Conservation (phyloP, 805 yeast genomes). For the Maudiozyma saulgeensis region DNA sequence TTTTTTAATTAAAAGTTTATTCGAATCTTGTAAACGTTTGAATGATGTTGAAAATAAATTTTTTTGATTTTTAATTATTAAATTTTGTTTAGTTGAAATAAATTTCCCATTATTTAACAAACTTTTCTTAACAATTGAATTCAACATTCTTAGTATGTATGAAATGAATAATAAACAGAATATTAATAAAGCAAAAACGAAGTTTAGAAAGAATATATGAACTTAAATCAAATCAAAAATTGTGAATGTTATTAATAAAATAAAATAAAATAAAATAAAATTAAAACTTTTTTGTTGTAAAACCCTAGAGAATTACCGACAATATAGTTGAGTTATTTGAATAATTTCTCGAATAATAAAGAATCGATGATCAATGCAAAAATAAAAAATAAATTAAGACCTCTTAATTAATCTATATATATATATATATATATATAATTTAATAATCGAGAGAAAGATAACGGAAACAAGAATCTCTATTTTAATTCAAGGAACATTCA, state of each 20-base stretch:
- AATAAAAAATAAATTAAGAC: no score
- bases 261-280: no score
- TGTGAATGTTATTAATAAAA: neutral
- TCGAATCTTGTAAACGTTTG: neutral
- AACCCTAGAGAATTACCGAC: neutral
- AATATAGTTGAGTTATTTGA: neutral
- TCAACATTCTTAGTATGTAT: neutral
- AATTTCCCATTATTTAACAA: neutral
- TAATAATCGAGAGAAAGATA: neutral
- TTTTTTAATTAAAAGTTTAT: neutral
- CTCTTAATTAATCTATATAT: no score
- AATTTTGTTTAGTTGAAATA: neutral
- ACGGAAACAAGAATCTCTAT: neutral
- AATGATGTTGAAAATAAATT: conserved; percentile 1
- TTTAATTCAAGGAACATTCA: neutral
- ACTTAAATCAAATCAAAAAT: neutral
- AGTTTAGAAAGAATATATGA: neutral
- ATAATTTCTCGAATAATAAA: no score
- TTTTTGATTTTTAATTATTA: neutral
- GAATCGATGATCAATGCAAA: no score
- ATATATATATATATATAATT: neutral
- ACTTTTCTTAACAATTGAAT: neutral
- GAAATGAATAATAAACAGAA: neutral
- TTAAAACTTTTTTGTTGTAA: neutral
- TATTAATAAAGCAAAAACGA: no score